These are phyloP conservation scores for Maudiozyma saulgeensis DNA, from an alignment of 805 yeast species.

Conservation along the genomic window DNA sequence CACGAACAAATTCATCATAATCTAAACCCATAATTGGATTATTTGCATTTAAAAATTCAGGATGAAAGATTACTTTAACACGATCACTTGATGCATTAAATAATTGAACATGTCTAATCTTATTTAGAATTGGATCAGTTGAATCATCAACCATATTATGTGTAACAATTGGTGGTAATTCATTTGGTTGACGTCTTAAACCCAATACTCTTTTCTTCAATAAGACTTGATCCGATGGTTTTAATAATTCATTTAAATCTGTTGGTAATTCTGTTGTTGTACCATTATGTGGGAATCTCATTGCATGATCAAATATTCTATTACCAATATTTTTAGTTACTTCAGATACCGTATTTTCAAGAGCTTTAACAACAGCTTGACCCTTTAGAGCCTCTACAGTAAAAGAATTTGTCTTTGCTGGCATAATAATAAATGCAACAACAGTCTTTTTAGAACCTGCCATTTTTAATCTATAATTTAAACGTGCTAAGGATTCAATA, in stretches of 20 bases:
- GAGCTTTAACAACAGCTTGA: conserved; percentile 88
- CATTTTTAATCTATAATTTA: conserved; percentile 78
- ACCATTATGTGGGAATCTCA: conserved; percentile 44
- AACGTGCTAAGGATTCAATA: conserved; percentile 84
- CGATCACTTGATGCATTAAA: conserved; percentile 86
- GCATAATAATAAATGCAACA: conserved; percentile 97
- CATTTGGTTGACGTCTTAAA: conserved; percentile 58
- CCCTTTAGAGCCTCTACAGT: conserved; percentile 94
- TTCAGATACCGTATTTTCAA: conserved; percentile 80
- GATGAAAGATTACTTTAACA: conserved; percentile 94
- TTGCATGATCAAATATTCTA: conserved; percentile 83
- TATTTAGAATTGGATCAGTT: conserved; percentile 82
- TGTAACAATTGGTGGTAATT: conserved; percentile 91
- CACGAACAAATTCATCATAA: conserved; percentile 95
- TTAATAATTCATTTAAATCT: conserved; percentile 70
- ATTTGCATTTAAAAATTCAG: conserved; percentile 89
- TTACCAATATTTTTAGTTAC: conserved; percentile 81
- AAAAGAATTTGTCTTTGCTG: conserved; percentile 87
- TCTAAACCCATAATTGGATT: conserved; percentile 90
- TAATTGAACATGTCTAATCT: conserved; percentile 81
- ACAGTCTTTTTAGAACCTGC: conserved; percentile 81
- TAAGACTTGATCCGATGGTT: conserved; percentile 78
- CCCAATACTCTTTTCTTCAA: conserved; percentile 90
- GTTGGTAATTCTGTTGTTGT: conserved; percentile 62
- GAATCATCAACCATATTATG: conserved; percentile 94